Evolutionary conservation across 2,329 filamentous ascomycete species (phyloP).

Genomic region (Fusarium napiforme): DNA sequence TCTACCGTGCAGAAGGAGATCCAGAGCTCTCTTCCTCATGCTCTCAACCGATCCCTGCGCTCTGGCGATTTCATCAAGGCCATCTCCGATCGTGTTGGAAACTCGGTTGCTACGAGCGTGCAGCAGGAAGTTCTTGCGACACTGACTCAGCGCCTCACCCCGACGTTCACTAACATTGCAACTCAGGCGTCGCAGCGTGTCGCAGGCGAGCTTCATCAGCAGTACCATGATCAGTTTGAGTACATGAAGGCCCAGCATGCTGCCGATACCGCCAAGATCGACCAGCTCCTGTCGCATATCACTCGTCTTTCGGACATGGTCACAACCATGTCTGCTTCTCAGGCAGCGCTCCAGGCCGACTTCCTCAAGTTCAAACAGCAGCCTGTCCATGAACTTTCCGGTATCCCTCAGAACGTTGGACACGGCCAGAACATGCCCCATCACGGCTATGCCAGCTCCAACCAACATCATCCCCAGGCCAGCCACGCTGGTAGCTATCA

Average conservation of each 20-base stretch:
- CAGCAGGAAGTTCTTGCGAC: slow-evolving; percentile 74
- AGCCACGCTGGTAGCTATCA: slow-evolving; percentile 50
- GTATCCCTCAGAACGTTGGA: slow-evolving; percentile 40
- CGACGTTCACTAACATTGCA: slow-evolving; percentile 73
- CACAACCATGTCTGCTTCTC: slow-evolving; percentile 73
- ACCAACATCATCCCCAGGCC: slow-evolving; percentile 35
- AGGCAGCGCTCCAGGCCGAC: slow-evolving; percentile 75
- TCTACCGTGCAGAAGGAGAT: slow-evolving; percentile 77
- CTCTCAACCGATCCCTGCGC: slow-evolving; percentile 66
- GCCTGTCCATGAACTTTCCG: slow-evolving; percentile 57
- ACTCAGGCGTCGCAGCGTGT: slow-evolving; percentile 75
- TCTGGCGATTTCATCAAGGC: slow-evolving; percentile 77
- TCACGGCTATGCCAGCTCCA: slow-evolving; percentile 45
- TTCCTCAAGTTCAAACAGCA: slow-evolving; percentile 68
- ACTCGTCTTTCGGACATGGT: slow-evolving; percentile 75
- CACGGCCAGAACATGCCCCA: slow-evolving; percentile 40
- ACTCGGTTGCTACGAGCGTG: slow-evolving; percentile 73
- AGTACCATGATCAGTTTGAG: slow-evolving; percentile 63
- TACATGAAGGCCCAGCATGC: slow-evolving; percentile 62
- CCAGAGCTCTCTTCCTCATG: slow-evolving; percentile 74
- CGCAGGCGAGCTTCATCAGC: slow-evolving; percentile 74
- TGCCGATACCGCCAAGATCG: slow-evolving; percentile 72
- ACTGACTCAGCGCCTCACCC: slow-evolving; percentile 72
- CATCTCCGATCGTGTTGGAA: slow-evolving; percentile 75
- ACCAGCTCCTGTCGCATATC: slow-evolving; percentile 75